Conservation (phyloP, 2,329 filamentous ascomycete species). For the Trichoderma sp. region DNA sequence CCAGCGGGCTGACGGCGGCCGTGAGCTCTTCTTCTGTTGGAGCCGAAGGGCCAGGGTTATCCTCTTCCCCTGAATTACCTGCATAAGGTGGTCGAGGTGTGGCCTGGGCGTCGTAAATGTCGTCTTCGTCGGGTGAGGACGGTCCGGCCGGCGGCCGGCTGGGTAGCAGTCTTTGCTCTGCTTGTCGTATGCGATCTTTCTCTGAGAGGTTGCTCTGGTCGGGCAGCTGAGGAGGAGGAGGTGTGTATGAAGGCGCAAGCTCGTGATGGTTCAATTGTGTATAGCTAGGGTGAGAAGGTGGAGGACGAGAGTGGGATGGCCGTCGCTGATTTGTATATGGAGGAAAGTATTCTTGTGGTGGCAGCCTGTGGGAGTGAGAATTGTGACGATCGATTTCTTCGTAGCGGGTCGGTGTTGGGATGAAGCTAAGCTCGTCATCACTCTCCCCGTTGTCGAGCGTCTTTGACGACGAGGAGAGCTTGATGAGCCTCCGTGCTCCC, state of each 20-base stretch:
- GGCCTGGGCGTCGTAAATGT: conserved; percentile 55
- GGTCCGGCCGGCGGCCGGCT: conserved; percentile 62
- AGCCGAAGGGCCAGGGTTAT: conserved; percentile 44
- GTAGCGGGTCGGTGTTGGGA: conserved; percentile 27
- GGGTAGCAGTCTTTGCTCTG: conserved; percentile 78
- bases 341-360: conserved; percentile 35
- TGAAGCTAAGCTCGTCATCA: conserved; percentile 40
- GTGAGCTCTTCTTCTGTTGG: conserved; percentile 52
- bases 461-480: conserved; percentile 35
- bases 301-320: conserved; percentile 28
- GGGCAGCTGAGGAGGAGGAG: conserved; percentile 58
- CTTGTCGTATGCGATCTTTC: conserved; percentile 76
- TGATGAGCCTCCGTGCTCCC: conserved; percentile 35
- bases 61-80: conserved; percentile 27
- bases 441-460: conserved; percentile 38
- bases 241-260: conserved; percentile 53
- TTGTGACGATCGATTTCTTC: conserved; percentile 18
- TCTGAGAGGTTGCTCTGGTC: conserved; percentile 70
- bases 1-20: conserved; percentile 11
- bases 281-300: conserved; percentile 28
- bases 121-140: conserved; percentile 48
- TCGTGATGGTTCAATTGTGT: conserved; percentile 25
- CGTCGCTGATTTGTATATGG: conserved; percentile 43
- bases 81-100: conserved; percentile 36
- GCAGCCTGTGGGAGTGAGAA: conserved; percentile 11